phyloP scores from a whole-genome alignment of 768 basidiomycete species.

The Tephrocybe sp. region DNA sequence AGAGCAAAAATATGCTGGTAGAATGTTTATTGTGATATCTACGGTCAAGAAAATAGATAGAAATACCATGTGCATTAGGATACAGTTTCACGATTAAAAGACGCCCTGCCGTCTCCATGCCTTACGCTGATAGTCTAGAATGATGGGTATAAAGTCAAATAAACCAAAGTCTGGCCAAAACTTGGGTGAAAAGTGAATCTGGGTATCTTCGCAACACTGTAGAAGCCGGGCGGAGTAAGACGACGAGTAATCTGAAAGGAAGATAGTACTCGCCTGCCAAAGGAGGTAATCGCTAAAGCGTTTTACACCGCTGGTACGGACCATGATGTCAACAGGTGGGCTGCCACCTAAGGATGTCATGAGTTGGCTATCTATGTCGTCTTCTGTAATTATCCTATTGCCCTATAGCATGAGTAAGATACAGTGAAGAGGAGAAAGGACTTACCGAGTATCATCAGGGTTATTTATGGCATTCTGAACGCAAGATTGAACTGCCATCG shows the following conservation, averaged over 20 bases:
- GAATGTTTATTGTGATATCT: too few species aligned
- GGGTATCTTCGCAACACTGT: constrained; percentile 79
- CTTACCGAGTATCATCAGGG: constrained; percentile 6
- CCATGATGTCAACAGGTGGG: constrained; percentile 84
- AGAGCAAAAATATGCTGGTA: too few species aligned
- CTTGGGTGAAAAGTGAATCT: constrained; percentile 78
- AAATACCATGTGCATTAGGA: too few species aligned
- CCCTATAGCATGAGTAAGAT: neutral
- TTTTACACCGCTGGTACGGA: constrained; percentile 90
- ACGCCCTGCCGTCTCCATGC: constrained; percentile 39
- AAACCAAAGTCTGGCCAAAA: constrained; percentile 96
- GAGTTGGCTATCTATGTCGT: constrained; percentile 63
- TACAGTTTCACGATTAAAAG: neutral
- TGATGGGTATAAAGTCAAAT: constrained; percentile 79
- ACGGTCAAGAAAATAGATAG: too few species aligned
- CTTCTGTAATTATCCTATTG: constrained; percentile 50
- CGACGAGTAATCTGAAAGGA: neutral
- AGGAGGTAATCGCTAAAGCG: constrained; percentile 87
- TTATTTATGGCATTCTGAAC: constrained; percentile 37
- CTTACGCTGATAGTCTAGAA: constrained; percentile 86
- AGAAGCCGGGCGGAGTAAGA: constrained; percentile 5
- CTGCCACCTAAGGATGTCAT: constrained; percentile 63
- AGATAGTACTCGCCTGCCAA: constrained; percentile 77
- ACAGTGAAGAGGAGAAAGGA: neutral
- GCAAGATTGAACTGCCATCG: constrained; percentile 64